Conservation (phyloP, 1,284 basidiomycete species). For the Cryptococcus hybrid region DNA sequence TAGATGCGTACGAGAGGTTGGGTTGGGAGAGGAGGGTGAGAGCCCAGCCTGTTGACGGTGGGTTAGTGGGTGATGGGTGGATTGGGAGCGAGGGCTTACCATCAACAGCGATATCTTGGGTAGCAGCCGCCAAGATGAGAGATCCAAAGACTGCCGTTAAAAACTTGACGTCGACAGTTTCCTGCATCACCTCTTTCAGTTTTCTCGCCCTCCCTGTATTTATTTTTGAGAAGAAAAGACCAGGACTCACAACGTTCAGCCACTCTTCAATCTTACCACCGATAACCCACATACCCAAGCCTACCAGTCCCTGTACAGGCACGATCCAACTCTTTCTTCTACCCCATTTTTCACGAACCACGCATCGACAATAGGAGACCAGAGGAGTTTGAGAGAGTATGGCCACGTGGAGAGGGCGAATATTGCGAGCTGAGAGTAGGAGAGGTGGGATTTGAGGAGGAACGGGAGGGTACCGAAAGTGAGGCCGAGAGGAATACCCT, state of each 20-base stretch:
- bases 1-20: constrained; percentile 94
- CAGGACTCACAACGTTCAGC: constrained; percentile 65
- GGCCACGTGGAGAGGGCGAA: constrained; percentile 95
- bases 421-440: constrained; percentile 93
- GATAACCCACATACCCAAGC: constrained; percentile 82
- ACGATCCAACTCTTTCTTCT: constrained; percentile 98
- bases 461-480: constrained; percentile 86
- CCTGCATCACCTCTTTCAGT: constrained; percentile 55
- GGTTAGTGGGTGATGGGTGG: constrained; percentile 1
- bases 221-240: background rate
- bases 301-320: constrained; percentile 91
- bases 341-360: constrained; percentile 71
- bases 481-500: constrained; percentile 87
- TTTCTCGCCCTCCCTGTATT: background rate
- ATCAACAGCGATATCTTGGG: constrained; percentile 98
- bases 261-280: constrained; percentile 75
- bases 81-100: constrained; percentile 53
- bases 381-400: constrained; percentile 94
- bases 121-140: constrained; percentile 93
- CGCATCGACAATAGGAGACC: constrained; percentile 98
- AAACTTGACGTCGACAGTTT: constrained; percentile 72
- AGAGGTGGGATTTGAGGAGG: constrained; percentile 88
- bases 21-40: constrained; percentile 93
- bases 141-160: constrained; percentile 86
- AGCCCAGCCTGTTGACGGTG: constrained; percentile 72